Evolutionary conservation across 2,329 filamentous ascomycete species (phyloP).

Genomic region (Xylariaceae sp.): DNA sequence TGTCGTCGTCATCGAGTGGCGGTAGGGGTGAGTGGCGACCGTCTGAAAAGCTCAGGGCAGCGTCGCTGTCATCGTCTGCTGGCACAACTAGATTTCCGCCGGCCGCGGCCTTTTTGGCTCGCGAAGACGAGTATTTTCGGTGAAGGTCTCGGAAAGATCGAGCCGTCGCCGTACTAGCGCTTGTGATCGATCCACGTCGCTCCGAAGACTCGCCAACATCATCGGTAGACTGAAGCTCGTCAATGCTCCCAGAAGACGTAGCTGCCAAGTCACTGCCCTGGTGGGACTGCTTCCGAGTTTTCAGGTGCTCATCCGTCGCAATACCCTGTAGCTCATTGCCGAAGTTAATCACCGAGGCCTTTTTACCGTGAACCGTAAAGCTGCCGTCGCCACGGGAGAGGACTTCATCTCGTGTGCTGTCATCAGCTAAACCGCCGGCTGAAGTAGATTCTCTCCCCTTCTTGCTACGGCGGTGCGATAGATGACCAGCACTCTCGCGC

Average conservation of each 20-base stretch:
- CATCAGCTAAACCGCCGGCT: slow-evolving; percentile 49
- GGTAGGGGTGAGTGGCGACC: slow-evolving; percentile 52
- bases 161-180: slow-evolving; percentile 61
- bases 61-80: slow-evolving; percentile 56
- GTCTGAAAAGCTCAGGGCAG: slow-evolving; percentile 55
- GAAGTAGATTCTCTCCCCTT: slow-evolving; percentile 70
- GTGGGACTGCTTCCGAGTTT: slow-evolving; percentile 52
- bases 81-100: slow-evolving; percentile 43
- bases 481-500: slow-evolving; percentile 67
- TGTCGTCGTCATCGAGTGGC: slow-evolving; percentile 38
- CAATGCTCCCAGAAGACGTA: slow-evolving; percentile 35
- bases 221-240: slow-evolving; percentile 49
- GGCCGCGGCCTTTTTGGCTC: slow-evolving; percentile 40
- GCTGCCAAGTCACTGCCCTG: slow-evolving; percentile 35
- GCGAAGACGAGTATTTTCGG: slow-evolving; percentile 52
- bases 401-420: slow-evolving; percentile 55
- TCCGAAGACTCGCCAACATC: slow-evolving; percentile 40
- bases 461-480: slow-evolving; percentile 63
- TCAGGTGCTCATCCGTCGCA: slow-evolving; percentile 66
- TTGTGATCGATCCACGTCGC: slow-evolving; percentile 58
- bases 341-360: slow-evolving; percentile 95
- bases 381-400: slow-evolving; percentile 76
- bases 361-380: slow-evolving; percentile 96
- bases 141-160: slow-evolving; percentile 60
- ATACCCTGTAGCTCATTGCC: slow-evolving; percentile 82